Evolutionary conservation across 1,284 basidiomycete species (phyloP).

Genomic region (Ustilago xerochloae): DNA sequence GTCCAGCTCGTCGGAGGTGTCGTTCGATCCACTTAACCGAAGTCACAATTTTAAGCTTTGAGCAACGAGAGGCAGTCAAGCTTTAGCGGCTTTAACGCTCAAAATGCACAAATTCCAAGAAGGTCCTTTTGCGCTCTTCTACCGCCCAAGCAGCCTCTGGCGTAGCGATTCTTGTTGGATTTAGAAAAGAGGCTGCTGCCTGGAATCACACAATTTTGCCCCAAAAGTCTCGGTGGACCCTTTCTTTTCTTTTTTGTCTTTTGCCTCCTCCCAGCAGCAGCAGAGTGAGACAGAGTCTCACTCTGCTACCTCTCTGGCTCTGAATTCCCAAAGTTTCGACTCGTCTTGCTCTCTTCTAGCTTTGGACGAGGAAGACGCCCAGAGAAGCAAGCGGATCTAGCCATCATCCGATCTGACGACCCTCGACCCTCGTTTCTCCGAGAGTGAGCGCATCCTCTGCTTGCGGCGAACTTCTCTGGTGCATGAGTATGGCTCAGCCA

Average conservation of each 20-base stretch:
- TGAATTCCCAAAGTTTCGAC: conserved; percentile 14
- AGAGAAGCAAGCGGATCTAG: conserved; percentile 3
- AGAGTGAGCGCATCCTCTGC: too few species aligned
- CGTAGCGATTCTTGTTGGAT: not conserved
- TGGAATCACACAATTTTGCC: too few species aligned
- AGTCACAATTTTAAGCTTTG: not conserved
- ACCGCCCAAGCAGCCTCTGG: not conserved
- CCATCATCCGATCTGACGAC: not conserved
- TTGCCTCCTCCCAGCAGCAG: not conserved
- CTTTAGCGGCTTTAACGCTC: not conserved
- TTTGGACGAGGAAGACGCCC: not conserved
- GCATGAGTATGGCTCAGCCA: not conserved
- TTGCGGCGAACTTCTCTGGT: not conserved
- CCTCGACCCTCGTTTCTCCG: conserved; percentile 6
- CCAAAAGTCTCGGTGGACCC: conserved; percentile 4
- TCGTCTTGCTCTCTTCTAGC: not conserved
- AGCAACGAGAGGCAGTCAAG: too few species aligned
- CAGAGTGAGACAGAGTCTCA: too few species aligned
- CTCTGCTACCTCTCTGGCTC: not conserved
- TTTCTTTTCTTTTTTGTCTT: not conserved
- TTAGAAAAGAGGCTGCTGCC: too few species aligned
- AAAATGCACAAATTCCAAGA: not conserved
- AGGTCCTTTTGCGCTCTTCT: not conserved
- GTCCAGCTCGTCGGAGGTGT: conserved; percentile 6
- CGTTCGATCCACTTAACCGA: not conserved